Evolutionary conservation across 805 yeast species (phyloP), one percentile per base, ranked within the genome.

Genomic region (Saccharomycopsis schoenii): DNA sequence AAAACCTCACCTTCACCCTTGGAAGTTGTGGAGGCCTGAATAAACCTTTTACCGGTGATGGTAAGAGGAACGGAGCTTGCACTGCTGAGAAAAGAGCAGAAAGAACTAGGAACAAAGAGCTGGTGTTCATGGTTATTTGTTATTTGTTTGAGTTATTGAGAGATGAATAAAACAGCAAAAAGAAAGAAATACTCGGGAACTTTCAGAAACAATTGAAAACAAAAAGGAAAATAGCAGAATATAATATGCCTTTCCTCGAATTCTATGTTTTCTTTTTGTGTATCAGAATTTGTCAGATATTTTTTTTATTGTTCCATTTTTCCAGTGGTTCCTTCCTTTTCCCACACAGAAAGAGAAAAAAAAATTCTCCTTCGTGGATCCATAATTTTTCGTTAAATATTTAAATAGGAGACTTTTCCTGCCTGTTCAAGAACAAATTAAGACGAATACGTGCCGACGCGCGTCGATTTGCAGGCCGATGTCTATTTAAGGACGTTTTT

Each of bases 1-100:
- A 89, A 92, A 9, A 88, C 86, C 55, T 79, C 78, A 40, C 85
- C 85, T 40, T 76, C 76, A 39, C 74, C 75, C 4, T 70, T 63
- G 14, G 77, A 73, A 58, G 73, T 73, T 6, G 77, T 67, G 52
- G 77, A 73, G 24, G 88, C 86, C 66, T 78, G 74, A 67, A 85
- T 81, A 69, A 87, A 85, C 60, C 86, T 75, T 63, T 78, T 78
- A 43, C 85, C 86, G 60, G 77, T 75, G 63, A 78, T 71, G 51
- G 79, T 78, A 54, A 87, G 68, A 8, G 91, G 89, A 56, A 84
- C 58, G 43, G 19, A 39, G 50, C 58, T 1, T 15, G 10, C 1
- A 47, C 58, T 15, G 47, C 19, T 10, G 52, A 41, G 36, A 56
- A 43, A 25, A 56, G 17, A 17, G 58, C 34, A 9, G 42, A 14